A percentile compares a stretch with the other conserved stretches of the same genome.
phyloP scores from a whole-genome alignment of 345 rosid genomes.

The Fremontodendron californicum region DNA sequence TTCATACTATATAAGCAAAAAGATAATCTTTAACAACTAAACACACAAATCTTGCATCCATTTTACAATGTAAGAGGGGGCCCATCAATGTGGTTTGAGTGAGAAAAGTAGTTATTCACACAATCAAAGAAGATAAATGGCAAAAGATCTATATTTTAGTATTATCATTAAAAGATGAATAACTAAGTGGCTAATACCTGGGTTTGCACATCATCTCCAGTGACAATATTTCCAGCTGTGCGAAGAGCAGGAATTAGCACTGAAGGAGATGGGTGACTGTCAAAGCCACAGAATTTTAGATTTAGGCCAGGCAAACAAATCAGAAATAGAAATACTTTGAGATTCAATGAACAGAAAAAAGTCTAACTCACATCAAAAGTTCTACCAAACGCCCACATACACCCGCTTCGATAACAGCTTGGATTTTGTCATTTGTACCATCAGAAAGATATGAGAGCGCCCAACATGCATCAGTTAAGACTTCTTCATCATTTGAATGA shows the following conservation, averaged over 20 bases:
- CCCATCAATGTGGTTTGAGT: background rate
- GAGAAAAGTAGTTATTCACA: background rate
- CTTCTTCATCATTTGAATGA: conserved; percentile 89
- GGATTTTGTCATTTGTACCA: conserved; percentile 93
- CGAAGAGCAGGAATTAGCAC: conserved; percentile 90
- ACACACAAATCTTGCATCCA: background rate
- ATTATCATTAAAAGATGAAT: background rate
- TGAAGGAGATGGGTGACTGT: conserved; percentile 71
- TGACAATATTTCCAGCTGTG: conserved; percentile 76
- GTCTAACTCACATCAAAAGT: conserved; percentile 65
- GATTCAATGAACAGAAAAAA: conserved; percentile 1
- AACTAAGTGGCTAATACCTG: conserved; percentile 33
- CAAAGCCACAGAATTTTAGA: background rate
- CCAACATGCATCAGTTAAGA: conserved; percentile 93
- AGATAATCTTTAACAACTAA: background rate
- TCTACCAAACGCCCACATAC: conserved; percentile 77
- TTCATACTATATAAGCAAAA: background rate
- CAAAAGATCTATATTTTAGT: background rate
- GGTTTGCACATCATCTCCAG: conserved; percentile 81
- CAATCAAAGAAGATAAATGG: background rate
- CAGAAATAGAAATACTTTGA: background rate
- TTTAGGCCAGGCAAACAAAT: background rate
- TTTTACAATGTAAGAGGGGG: background rate
- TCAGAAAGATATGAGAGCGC: conserved; percentile 89
- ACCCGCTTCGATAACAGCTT: conserved; percentile 82